Base-by-base conservation (phyloP, 148 eudicot species). In the Camellia granthamiana region DNA sequence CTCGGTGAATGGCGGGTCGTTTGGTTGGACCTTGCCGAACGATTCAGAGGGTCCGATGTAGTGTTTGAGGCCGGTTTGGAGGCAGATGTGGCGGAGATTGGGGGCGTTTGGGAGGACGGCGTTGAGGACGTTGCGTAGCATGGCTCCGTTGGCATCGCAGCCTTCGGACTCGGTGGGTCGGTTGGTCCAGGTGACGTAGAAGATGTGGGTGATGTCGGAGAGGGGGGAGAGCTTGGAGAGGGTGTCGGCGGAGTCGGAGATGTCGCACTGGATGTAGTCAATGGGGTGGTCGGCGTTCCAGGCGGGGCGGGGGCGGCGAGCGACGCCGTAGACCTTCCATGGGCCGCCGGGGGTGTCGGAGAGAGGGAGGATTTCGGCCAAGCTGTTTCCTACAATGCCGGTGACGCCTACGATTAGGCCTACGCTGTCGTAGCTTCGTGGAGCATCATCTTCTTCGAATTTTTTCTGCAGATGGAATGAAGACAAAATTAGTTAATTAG, bases 241-340 rank as follows among this genome's bases (percentile, higher is more conserved):
- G 1, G 82, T 69, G 8, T 83, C 76, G 71, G 61, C 54, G 60
- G 61, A 6, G 64, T 83, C 58, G 14, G 63, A 43, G 52, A 73
- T 70, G 61, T 82, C 84, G 73, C 80, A 78, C 52, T 67, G 67
- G 74, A 82, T 66, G 81, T 78, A 74, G 18, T 78, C 58, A 15
- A 77, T 74, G 11, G 75, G 74, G 78, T 58, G 69, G 47, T 74
- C 52, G 60, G 78, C 66, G 78, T 23, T 71, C 81, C 81, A 82
- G n/a, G 78, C 13, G 11, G 81, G 85, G 8, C 68, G 63, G 2
- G 82, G 80, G 54, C 85, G 79, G 71, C 85, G 85, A 2, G 82
- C 79, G 4, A 77, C 82, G 12, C 85, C 85, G 80, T 79, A 79
- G 66, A 83, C 83, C 58, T 80, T 83, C 85, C 85, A 83, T 15